Percentiles rank a stretch among this genome's conserved stretches.
These are phyloP conservation scores for Sporothrix brunneoviolacea DNA, from an alignment of 2,329 filamentous ascomycete species.

Conservation along the genomic window DNA sequence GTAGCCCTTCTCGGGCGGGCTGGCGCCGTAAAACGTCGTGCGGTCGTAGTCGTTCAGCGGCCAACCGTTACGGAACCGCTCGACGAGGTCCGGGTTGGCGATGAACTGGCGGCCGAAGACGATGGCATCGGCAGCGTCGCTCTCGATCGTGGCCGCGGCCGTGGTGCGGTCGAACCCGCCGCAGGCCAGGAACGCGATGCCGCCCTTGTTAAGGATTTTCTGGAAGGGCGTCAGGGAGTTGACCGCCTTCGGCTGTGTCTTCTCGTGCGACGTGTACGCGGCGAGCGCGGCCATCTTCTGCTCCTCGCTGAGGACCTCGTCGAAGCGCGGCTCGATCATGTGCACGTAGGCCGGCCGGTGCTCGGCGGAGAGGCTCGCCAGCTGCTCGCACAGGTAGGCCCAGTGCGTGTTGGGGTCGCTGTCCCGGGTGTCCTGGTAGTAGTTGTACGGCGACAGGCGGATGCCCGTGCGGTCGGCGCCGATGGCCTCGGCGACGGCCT, in stretches of 20 bases:
- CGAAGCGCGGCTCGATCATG: constrained; percentile 26
- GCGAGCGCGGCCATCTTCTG: constrained; percentile 37
- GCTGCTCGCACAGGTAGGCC: constrained; percentile 40
- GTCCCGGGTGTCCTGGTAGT: constrained; percentile 54
- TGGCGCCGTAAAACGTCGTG: constrained; percentile 32
- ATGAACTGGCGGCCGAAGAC: constrained; percentile 38
- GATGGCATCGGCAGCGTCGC: constrained; percentile 23
- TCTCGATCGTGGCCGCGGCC: constrained; percentile 22
- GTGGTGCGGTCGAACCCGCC: constrained; percentile 22
- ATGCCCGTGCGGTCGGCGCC: constrained; percentile 45
- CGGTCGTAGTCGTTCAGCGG: constrained; percentile 32
- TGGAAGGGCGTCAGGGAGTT: constrained; percentile 17
- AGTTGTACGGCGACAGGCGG: constrained; percentile 47
- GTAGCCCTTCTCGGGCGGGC: constrained; percentile 32
- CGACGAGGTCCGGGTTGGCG: constrained; percentile 39
- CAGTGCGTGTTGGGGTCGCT: constrained; percentile 52
- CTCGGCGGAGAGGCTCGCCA: constrained; percentile 34
- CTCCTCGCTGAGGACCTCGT: constrained; percentile 16
- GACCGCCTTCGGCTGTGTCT: background rate
- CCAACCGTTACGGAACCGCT: constrained; percentile 31
- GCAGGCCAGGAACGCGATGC: constrained; percentile 28
- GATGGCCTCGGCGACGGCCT: constrained; percentile 44
- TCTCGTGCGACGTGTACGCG: constrained; percentile 44
- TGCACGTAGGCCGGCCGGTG: constrained; percentile 50
- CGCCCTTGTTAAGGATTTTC: constrained; percentile 41